These are phyloP conservation scores for Mycena sp. DNA, from an alignment of 1,284 basidiomycete species.

Conservation along the genomic window DNA sequence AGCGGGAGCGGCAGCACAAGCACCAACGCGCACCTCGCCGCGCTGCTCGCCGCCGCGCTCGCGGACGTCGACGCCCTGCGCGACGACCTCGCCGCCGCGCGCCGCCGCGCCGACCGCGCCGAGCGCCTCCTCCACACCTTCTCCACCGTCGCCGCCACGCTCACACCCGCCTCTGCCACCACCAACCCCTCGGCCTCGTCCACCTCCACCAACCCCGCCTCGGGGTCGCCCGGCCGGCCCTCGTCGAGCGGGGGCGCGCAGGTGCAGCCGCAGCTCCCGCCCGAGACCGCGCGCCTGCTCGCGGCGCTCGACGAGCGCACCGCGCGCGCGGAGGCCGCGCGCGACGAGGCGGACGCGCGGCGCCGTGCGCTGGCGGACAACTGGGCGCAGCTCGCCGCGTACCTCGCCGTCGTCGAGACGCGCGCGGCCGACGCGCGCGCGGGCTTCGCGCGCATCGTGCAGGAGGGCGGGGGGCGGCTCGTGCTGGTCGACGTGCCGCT, in stretches of 20 bases:
- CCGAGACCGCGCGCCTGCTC: constrained; percentile 23
- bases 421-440: constrained; percentile 60
- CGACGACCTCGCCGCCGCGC: constrained; percentile 53
- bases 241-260: not conserved
- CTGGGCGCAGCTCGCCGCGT: constrained; percentile 64
- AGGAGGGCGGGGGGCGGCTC: constrained; percentile 53
- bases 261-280: constrained; percentile 30
- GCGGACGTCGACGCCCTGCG: constrained; percentile 60
- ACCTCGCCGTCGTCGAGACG: constrained; percentile 55
- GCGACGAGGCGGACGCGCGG: constrained; percentile 66
- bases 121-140: constrained; percentile 57
- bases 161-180: constrained; percentile 24
- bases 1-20: too few species aligned
- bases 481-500: constrained; percentile 37
- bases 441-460: constrained; percentile 57
- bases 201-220: not conserved
- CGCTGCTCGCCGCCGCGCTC: constrained; percentile 61
- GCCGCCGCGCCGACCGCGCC: constrained; percentile 60
- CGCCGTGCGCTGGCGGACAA: constrained; percentile 57
- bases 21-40: constrained; percentile 58
- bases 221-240: not conserved
- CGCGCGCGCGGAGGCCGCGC: constrained; percentile 57
- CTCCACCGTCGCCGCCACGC: constrained; percentile 33
- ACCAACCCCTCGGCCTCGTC: not conserved
- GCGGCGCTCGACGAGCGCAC: constrained; percentile 26